A percentile compares a stretch with the other conserved stretches of the same genome.
These are phyloP conservation scores for Eucalyptus tenuipes DNA, from an alignment of 345 rosid species.

Conservation along the genomic window DNA sequence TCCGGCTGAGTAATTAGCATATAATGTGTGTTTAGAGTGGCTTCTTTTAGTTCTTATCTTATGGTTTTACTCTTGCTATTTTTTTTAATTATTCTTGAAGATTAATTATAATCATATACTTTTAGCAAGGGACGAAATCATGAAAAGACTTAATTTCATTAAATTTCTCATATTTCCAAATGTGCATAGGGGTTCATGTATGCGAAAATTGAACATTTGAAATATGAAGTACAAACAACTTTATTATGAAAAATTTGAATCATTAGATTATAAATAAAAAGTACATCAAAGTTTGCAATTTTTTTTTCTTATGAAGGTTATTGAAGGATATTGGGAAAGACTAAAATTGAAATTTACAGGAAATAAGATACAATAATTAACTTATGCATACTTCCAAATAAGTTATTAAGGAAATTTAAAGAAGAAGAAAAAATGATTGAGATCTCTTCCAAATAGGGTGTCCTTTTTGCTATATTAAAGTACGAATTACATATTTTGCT, in stretches of 20 bases:
- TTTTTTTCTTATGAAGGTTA: background rate
- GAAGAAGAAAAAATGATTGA: background rate
- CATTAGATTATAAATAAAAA: background rate
- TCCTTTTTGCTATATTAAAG: background rate
- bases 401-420: background rate
- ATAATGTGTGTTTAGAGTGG: background rate
- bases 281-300: background rate
- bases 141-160: background rate
- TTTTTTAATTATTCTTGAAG: background rate
- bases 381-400: background rate
- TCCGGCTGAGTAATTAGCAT: background rate
- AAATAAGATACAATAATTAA: background rate
- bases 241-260: background rate
- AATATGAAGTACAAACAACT: background rate
- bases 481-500: background rate
- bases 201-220: background rate
- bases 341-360: background rate
- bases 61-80: background rate
- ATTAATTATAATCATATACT: background rate
- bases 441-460: background rate
- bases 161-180: background rate
- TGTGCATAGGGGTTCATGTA: background rate
- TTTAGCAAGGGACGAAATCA: background rate
- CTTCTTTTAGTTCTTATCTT: background rate
- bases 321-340: background rate